Evolutionary conservation across 2,329 filamentous ascomycete species (phyloP).

Genomic region (Diaporthe amygdali): DNA sequence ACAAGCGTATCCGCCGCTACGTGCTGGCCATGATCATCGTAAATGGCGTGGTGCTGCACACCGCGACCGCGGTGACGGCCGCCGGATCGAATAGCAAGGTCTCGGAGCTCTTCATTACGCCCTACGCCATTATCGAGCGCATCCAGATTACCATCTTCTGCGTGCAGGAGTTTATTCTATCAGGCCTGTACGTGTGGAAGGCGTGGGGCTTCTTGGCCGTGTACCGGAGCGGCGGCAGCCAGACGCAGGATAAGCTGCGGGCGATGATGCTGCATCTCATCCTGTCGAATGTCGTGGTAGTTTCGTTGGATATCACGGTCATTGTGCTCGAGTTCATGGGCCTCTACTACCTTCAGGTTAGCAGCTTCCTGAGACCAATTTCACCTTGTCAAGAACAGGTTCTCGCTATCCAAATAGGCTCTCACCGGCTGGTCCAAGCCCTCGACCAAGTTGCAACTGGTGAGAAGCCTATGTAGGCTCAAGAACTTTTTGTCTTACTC

Average conservation of each 20-base stretch:
- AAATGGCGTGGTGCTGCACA: conserved; percentile 57
- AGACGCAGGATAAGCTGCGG: conserved; percentile 34
- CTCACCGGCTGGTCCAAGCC: too few relatives aligned
- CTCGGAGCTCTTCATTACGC: conserved; percentile 38
- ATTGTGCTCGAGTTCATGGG: conserved; percentile 39
- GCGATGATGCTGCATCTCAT: conserved; percentile 54
- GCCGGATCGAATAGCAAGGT: conserved; percentile 53
- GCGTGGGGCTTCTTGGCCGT: conserved; percentile 54
- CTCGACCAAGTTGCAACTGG: too few relatives aligned
- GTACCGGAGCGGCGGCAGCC: conserved; percentile 41
- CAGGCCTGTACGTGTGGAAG: conserved; percentile 58
- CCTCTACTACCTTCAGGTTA: conserved; percentile 39
- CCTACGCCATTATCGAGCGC: conserved; percentile 56
- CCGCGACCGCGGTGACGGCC: conserved; percentile 59
- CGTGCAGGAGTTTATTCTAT: conserved; percentile 60
- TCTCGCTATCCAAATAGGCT: background rate
- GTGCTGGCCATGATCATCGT: conserved; percentile 63
- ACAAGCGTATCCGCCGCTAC: conserved; percentile 50
- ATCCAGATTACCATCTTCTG: conserved; percentile 62
- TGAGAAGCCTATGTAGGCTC: background rate
- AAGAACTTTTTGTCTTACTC: background rate
- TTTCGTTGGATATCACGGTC: conserved; percentile 42
- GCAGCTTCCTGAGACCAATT: background rate
- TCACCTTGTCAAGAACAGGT: background rate
- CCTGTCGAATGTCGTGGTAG: conserved; percentile 47